Percentiles rank a stretch among this genome's conserved stretches.
Evolutionary conservation across 306 rosid species (phyloP).

Genomic region (Alnus glutinosa): DNA sequence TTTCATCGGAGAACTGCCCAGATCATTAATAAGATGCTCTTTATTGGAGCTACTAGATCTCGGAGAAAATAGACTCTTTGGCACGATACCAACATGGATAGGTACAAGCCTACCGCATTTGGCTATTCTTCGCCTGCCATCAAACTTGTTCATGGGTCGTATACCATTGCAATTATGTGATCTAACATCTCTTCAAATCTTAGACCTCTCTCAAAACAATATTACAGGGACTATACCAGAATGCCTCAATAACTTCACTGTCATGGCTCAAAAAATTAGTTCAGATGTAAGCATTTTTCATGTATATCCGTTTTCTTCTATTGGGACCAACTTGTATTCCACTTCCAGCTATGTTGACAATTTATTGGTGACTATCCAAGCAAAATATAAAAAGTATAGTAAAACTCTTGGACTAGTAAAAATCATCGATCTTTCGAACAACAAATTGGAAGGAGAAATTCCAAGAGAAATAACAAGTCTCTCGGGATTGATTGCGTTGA

Average conservation of each 20-base stretch:
- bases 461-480: too few relatives aligned
- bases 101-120: neutral
- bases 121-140: constrained; percentile 14
- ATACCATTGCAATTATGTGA: constrained; percentile 26
- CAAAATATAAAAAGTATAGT: too few relatives aligned
- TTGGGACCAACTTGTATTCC: too few relatives aligned
- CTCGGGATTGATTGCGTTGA: too few relatives aligned
- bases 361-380: too few relatives aligned
- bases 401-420: too few relatives aligned
- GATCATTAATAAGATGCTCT: neutral
- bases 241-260: constrained; percentile 17
- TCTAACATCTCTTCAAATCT: neutral
- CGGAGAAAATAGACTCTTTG: constrained; percentile 27
- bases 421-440: too few relatives aligned
- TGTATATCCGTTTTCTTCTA: too few relatives aligned
- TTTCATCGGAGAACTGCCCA: neutral
- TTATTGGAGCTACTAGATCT: constrained; percentile 18
- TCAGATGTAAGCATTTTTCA: too few relatives aligned
- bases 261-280: neutral
- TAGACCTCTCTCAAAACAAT: constrained; percentile 21
- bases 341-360: too few relatives aligned
- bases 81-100: constrained; percentile 32
- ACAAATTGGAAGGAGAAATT: too few relatives aligned
- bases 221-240: neutral
- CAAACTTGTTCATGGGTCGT: constrained; percentile 12